Percentiles rank a stretch among this genome's conserved stretches.
Conservation (phyloP, 2,329 filamentous ascomycete genomes). For the Alternaria novae-zelandiae region DNA sequence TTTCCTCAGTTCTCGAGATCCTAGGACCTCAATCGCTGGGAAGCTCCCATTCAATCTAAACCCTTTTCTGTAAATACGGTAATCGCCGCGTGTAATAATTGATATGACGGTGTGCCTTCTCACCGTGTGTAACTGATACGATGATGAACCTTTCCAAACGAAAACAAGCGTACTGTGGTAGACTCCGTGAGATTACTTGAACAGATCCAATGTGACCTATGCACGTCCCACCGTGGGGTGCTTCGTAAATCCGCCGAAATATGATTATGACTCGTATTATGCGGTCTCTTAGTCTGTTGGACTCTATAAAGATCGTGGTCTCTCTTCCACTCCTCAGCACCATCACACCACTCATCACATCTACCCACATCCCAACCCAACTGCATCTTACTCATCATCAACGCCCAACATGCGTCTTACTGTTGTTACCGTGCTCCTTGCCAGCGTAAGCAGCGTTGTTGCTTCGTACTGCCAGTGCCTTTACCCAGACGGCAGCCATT, state of each 20-base stretch:
- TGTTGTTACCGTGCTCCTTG: background rate
- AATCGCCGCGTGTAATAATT: background rate
- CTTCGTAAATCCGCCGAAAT: background rate
- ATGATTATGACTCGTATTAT: background rate
- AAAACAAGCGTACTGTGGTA: background rate
- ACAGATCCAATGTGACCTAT: background rate
- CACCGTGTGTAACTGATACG: background rate
- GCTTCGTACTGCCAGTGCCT: conserved; percentile 8
- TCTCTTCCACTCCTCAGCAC: background rate
- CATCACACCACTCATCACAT: background rate
- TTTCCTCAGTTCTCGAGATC: background rate
- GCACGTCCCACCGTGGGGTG: background rate
- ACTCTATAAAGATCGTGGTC: background rate
- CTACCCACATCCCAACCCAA: background rate
- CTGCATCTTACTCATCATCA: background rate
- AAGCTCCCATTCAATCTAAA: background rate
- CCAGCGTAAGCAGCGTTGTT: conserved; percentile 4
- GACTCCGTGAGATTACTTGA: background rate
- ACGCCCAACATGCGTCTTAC: conserved; percentile 3
- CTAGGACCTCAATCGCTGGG: background rate
- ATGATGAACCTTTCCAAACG: background rate
- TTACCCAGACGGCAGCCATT: conserved; percentile 1
- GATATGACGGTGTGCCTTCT: background rate
- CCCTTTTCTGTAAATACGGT: background rate
- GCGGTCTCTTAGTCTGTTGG: background rate